Evolutionary conservation across 148 eudicot species (phyloP).

Genomic region (Silene uniflora): DNA sequence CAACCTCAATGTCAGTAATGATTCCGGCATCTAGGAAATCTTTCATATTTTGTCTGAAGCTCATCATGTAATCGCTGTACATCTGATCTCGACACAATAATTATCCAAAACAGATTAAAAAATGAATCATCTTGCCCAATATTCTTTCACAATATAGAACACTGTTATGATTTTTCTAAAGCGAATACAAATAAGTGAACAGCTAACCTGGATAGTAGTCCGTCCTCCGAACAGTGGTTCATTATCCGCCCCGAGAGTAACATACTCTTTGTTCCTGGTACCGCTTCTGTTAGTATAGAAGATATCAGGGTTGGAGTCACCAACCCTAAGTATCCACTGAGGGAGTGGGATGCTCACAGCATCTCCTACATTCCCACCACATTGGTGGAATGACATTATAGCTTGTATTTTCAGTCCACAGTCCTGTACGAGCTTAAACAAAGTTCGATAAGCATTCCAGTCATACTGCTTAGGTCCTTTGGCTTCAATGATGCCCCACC

Average conservation of each 20-base stretch:
- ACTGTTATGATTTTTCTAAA: too few species aligned
- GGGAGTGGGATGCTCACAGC: slow-evolving; percentile 65
- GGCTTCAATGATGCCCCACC: slow-evolving; percentile 89
- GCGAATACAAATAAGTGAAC: neutral
- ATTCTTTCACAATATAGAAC: too few species aligned
- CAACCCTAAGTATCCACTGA: slow-evolving; percentile 56
- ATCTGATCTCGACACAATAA: slow-evolving; percentile 33
- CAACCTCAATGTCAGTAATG: slow-evolving; percentile 74
- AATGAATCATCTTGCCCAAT: too few species aligned
- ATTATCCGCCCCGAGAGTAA: slow-evolving; percentile 63
- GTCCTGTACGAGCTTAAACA: slow-evolving; percentile 52
- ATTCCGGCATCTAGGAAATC: slow-evolving; percentile 54
- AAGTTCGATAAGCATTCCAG: slow-evolving; percentile 62
- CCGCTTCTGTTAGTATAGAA: slow-evolving; percentile 67
- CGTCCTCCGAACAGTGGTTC: slow-evolving; percentile 54
- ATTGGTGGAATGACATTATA: slow-evolving; percentile 82
- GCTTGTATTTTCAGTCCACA: slow-evolving; percentile 55
- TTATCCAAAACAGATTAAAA: too few species aligned
- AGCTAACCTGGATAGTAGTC: slow-evolving; percentile 61
- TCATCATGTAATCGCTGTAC: slow-evolving; percentile 78
- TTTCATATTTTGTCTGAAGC: slow-evolving; percentile 66
- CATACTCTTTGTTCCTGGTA: slow-evolving; percentile 51
- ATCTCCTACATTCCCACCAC: slow-evolving; percentile 84
- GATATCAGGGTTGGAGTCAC: slow-evolving; percentile 56
- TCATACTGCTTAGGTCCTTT: slow-evolving; percentile 66